Percentiles rank a stretch among this genome's conserved stretches.
Conservation (phyloP, 768 basidiomycete genomes). For the Hericium erinaceus region DNA sequence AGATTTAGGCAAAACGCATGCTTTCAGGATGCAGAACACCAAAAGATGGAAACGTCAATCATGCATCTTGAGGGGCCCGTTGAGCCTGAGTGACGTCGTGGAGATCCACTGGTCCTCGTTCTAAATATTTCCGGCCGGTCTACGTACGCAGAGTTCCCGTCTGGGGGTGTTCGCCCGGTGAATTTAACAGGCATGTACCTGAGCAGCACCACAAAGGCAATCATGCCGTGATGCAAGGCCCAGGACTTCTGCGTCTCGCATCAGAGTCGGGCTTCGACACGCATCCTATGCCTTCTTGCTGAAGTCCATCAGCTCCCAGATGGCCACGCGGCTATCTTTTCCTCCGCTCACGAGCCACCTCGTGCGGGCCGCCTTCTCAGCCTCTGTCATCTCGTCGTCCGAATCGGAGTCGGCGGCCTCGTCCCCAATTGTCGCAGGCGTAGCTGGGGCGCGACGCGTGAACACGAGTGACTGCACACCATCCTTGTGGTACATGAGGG, state of each 20-base stretch:
- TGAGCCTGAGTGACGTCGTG: too few relatives aligned
- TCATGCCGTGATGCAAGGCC: not conserved
- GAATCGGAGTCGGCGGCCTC: not conserved
- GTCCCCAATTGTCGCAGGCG: not conserved
- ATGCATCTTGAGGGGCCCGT: too few relatives aligned
- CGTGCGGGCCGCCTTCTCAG: constrained; percentile 8
- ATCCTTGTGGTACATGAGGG: constrained; percentile 72
- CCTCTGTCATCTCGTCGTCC: constrained; percentile 7
- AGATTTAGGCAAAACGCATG: too few relatives aligned
- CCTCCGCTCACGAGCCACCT: constrained; percentile 14
- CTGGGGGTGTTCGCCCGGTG: too few relatives aligned
- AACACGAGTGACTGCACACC: constrained; percentile 72
- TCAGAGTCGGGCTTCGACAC: not conserved
- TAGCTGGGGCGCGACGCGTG: constrained; percentile 23
- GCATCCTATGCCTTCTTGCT: not conserved
- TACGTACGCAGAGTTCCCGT: too few relatives aligned
- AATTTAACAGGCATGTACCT: too few relatives aligned
- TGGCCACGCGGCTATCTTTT: constrained; percentile 11
- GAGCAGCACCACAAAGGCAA: too few relatives aligned
- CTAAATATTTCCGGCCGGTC: too few relatives aligned
- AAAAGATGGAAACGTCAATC: too few relatives aligned
- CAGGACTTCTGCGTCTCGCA: not conserved
- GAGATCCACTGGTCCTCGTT: too few relatives aligned
- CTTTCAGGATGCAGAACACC: too few relatives aligned
- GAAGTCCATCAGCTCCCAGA: constrained; percentile 14